Base-by-base conservation (phyloP, 768 basidiomycete species). In the Pleurotus eryngii region DNA sequence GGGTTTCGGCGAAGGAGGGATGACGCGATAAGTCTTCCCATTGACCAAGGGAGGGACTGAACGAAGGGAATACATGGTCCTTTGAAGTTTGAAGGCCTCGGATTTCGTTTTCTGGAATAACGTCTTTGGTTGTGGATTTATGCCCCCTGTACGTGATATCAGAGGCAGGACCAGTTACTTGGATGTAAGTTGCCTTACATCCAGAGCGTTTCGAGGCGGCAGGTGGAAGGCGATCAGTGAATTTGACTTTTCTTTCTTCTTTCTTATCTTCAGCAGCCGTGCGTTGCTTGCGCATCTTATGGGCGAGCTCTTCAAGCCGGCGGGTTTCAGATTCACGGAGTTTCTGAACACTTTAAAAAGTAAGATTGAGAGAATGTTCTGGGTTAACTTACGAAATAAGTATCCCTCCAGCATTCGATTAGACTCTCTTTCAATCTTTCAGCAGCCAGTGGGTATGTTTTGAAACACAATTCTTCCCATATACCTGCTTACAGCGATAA, bases 71-170 rank as follows among this genome's bases (percentile, higher is more conserved):
- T 83, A 86, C 63, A 90, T 71, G 27, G 81, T 80, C 67, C 80
- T 83, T 68, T 85, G 84, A 46, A 86, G 70, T 68, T 82, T 87
- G 24, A 81, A 84, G 9, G 89, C 85, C 63, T 91, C 87, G 43
- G 76, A 76, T 57, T 82, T 82, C 5, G 89, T 85, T 72, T 89
- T 91, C 74, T 92, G 87, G 62, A 93, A 86, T 17, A 92, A 74
- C 14, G 86, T 78, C 72, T 86, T 91, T 18, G 87, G 84, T 61
- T 70, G 77, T 8, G 68, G 46, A 37, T 66, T 67, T 46, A 65
- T 61, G 3, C 70, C 70, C 76, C 77, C 79, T 79, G 55, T 38
- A 27, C 49, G 60, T 20, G 55, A 47, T 40, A 56, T 49, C 42
- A 39, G 47, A 37, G 6, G 49, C 59, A 61, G 56, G 64, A 27